These are phyloP conservation scores for Kitagawia praeruptora DNA, from an alignment of 129 eudicot species.

Conservation along the genomic window DNA sequence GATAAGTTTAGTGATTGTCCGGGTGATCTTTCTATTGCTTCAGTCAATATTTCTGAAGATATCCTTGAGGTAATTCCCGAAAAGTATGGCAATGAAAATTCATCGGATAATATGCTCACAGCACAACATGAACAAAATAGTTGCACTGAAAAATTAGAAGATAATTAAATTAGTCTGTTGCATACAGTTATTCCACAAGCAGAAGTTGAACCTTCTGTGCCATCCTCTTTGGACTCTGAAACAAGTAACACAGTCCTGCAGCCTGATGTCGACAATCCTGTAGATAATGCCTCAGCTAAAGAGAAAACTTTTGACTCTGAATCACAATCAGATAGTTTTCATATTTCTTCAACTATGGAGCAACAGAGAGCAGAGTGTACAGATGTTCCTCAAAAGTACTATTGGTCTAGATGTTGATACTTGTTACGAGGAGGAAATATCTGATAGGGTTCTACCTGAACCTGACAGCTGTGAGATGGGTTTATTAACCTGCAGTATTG, in stretches of 20 bases:
- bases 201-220: slow-evolving; percentile 22
- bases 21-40: slow-evolving; percentile 16
- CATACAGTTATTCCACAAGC: slow-evolving; percentile 20
- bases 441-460: slow-evolving; percentile 15
- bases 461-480: no score
- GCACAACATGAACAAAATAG: slow-evolving; percentile 18
- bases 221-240: slow-evolving; percentile 18
- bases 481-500: neutral
- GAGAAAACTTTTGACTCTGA: slow-evolving; percentile 13
- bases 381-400: slow-evolving; percentile 18
- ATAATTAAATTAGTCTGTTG: slow-evolving; percentile 14
- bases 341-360: slow-evolving; percentile 11
- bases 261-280: slow-evolving; percentile 10
- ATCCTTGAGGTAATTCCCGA: slow-evolving; percentile 14
- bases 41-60: slow-evolving; percentile 12
- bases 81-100: slow-evolving; percentile 16
- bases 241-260: slow-evolving; percentile 12
- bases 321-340: neutral
- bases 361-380: slow-evolving; percentile 23
- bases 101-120: slow-evolving; percentile 14
- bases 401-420: slow-evolving; percentile 25
- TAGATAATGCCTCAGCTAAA: slow-evolving; percentile 18
- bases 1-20: slow-evolving; percentile 25
- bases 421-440: slow-evolving; percentile 12
- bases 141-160: slow-evolving; percentile 19